Evolutionary conservation across 2,329 filamentous ascomycete genomes (phyloP), one percentile per base, ranked within the genome.

Genomic region (Clarireedia monteithiana): DNA sequence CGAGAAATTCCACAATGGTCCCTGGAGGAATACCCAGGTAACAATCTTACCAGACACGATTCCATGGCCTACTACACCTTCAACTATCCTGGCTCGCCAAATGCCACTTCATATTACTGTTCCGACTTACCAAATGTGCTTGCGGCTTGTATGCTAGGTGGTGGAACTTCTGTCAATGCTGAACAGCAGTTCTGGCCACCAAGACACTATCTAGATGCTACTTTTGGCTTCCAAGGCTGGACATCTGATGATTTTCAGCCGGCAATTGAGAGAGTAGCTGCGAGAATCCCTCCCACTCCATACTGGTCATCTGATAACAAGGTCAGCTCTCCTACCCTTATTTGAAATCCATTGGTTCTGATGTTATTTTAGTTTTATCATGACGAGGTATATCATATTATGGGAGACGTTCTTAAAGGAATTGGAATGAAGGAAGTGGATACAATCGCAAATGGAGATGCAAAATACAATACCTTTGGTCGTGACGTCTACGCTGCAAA

Each of bases 91-190:
- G 48, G 48, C 9, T 38, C 48, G 12, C 30, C 48, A 26, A 50
- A 26, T 27, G 34, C 48, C 14, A 9, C 20, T 9, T 26, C 20
- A 38, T 50, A 50, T 24, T 50, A 50, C 34, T 50, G 48, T 24
- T 24, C 12, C 14, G 39, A 38, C 26, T 15, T 50, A 15, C 12
- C 17, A 2, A 50, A 39, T 39, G 27, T 30, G 27, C 23, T 50
- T 4, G 48, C 48, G 39, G 20, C 48, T 12, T 50, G 48, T 50
- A 50, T 50, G 48, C 48, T 50, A n/a, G 48, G 48, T 38, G 48
- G 48, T 6, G 48, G 48, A 50, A 50, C 48, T 6, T 26, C 20
- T 50, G 48, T 50, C 34, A 50, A 50, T 40, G 48, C 48, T n/a
- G 48, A 34, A 26, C 48, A 50, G 14, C 48, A 50, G 26, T 50